Evolutionary conservation across 2,329 filamentous ascomycete species (phyloP).

Genomic region (Pseudogymnoascus sp.): DNA sequence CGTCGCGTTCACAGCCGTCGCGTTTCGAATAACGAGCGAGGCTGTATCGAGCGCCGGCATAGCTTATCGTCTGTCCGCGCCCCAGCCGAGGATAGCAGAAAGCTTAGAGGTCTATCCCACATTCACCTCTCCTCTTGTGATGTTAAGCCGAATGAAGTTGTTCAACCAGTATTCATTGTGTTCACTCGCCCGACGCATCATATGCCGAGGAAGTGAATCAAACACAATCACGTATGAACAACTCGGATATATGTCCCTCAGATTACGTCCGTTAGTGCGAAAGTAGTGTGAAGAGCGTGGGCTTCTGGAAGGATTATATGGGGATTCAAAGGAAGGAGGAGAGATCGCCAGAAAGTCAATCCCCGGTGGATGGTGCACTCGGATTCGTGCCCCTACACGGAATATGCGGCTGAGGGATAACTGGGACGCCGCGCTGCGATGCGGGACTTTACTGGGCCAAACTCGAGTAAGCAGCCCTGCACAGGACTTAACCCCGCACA

Average conservation of each 20-base stretch:
- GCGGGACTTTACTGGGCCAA: not conserved
- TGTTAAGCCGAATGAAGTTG: not conserved
- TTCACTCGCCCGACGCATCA: not conserved
- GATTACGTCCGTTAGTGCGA: not conserved
- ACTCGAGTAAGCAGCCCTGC: not conserved
- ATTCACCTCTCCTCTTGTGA: not conserved
- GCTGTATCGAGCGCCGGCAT: constrained; percentile 32
- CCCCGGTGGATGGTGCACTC: not conserved
- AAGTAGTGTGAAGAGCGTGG: not conserved
- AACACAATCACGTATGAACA: not conserved
- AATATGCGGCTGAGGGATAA: not conserved
- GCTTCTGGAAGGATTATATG: constrained; percentile 8
- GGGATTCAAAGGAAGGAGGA: not conserved
- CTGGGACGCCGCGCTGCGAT: not conserved
- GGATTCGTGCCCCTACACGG: not conserved
- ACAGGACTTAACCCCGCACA: not conserved
- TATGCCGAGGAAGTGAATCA: not conserved
- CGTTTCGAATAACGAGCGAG: constrained; percentile 19
- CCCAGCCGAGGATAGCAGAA: not conserved
- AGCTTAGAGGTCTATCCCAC: not conserved
- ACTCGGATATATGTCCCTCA: not conserved
- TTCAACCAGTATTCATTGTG: not conserved
- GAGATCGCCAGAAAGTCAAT: not conserved
- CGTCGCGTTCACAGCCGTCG: constrained; percentile 18
- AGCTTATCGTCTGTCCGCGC: constrained; percentile 6